These are phyloP conservation scores for Entomortierella chlamydospora DNA, from an alignment of 192 early-diverging fungal species.

Conservation along the genomic window DNA sequence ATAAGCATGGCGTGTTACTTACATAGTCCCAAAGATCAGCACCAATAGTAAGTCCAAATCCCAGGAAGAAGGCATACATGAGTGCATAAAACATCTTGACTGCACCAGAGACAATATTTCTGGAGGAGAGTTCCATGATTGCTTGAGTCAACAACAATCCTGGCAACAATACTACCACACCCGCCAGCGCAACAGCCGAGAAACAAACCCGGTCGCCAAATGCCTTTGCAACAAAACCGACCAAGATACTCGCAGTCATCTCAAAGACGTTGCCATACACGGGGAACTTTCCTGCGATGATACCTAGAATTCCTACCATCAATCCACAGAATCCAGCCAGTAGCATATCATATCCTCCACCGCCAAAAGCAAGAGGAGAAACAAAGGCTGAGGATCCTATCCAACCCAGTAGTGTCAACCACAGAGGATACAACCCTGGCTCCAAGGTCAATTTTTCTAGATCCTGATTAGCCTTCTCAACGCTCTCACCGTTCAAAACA, in stretches of 20 bases:
- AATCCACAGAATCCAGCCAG: slow-evolving; percentile 44
- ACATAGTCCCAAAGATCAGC: slow-evolving; percentile 44
- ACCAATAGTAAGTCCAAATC: slow-evolving; percentile 53
- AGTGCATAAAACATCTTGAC: slow-evolving; percentile 54
- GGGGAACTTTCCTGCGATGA: slow-evolving; percentile 47
- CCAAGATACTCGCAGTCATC: slow-evolving; percentile 48
- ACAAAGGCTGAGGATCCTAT: slow-evolving; percentile 50
- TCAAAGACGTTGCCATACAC: slow-evolving; percentile 56
- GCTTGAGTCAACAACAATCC: slow-evolving; percentile 54
- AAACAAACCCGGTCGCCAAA: slow-evolving; percentile 54
- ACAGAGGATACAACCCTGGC: slow-evolving; percentile 32
- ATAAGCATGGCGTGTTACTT: no score
- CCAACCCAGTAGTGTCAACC: slow-evolving; percentile 46
- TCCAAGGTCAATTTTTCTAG: slow-evolving; percentile 31
- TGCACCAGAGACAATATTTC: slow-evolving; percentile 53
- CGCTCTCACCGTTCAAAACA: slow-evolving; percentile 31
- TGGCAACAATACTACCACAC: slow-evolving; percentile 54
- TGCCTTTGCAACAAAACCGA: slow-evolving; percentile 53
- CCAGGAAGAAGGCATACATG: slow-evolving; percentile 59
- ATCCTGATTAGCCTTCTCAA: slow-evolving; percentile 47
- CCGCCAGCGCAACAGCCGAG: slow-evolving; percentile 41
- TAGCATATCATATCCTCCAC: slow-evolving; percentile 45
- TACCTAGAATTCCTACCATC: slow-evolving; percentile 45
- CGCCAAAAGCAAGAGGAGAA: slow-evolving; percentile 50
- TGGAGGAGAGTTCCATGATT: slow-evolving; percentile 54